These are phyloP conservation scores for Aspergillus sp. DNA, from an alignment of 2,329 filamentous ascomycete species.

Conservation along the genomic window DNA sequence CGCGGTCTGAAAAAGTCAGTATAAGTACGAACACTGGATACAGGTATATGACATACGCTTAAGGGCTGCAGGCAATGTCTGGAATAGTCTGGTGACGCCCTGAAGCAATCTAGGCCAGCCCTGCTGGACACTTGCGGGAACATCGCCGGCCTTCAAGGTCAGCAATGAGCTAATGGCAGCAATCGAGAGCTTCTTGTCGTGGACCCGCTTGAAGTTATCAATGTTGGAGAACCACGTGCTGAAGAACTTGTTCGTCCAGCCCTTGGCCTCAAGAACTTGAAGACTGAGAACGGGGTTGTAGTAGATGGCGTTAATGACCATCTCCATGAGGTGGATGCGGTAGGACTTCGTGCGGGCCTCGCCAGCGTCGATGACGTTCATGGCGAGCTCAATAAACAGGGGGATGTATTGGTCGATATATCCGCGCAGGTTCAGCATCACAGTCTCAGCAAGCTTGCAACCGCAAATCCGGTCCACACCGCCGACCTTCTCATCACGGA, in stretches of 20 bases:
- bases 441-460: slow-evolving; percentile 93
- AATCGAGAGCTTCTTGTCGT: slow-evolving; percentile 98
- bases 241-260: slow-evolving; percentile 99
- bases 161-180: slow-evolving; percentile 87
- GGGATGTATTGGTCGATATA: slow-evolving; percentile 85
- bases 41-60: slow-evolving; percentile 61
- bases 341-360: slow-evolving; percentile 90
- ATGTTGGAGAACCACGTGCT: slow-evolving; percentile 97
- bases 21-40: slow-evolving; percentile 10
- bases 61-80: slow-evolving; percentile 80
- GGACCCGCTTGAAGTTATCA: slow-evolving; percentile 86
- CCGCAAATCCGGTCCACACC: slow-evolving; percentile 95
- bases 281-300: slow-evolving; percentile 89
- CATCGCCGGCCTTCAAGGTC: slow-evolving; percentile 73
- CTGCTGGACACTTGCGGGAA: slow-evolving; percentile 88
- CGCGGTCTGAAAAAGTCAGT: slow-evolving; percentile 61
- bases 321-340: slow-evolving; percentile 95
- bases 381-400: slow-evolving; percentile 85
- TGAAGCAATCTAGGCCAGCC: slow-evolving; percentile 91
- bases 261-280: slow-evolving; percentile 82
- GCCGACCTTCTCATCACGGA: slow-evolving; percentile 85
- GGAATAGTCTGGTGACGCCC: slow-evolving; percentile 88
- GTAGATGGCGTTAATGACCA: slow-evolving; percentile 97
- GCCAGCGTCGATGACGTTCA: slow-evolving; percentile 70
- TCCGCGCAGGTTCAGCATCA: slow-evolving; percentile 92